Evolutionary conservation across 331 rosid species (phyloP), one percentile per base, ranked within the genome.

Genomic region (Quercus phellos): DNA sequence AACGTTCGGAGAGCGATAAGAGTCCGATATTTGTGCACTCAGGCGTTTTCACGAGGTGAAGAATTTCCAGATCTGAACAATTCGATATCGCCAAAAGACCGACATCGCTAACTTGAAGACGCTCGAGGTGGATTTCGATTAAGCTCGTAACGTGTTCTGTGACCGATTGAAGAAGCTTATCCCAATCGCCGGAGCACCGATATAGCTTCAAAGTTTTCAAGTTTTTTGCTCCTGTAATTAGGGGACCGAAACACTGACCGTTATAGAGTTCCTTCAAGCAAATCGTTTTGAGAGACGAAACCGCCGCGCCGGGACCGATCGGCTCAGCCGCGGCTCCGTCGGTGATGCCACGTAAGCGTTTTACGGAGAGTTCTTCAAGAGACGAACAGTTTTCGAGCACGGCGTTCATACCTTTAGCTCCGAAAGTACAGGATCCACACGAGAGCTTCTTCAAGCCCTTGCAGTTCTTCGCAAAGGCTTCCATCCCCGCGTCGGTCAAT

Each of bases 101-200:
- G 14, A 67, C 29, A 54, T 94, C 97, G 32, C 89, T 90, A 3
- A 95, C 97, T 82, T 91, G 98, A 51, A 91, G 91, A 89, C 92
- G 91, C 81, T 95, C 99, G 2, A 95, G 89, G 80, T 95, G 99
- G 12, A 95, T 78, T 79, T 95, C 99, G 61, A 86, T 87, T 78
- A 95, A 76, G 51, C 87, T 87, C 3, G 87, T 55, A 3, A 77
- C 87, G 51, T 78, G 75, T 18, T 90, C 82, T 0, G 90, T 85
- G 21, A 90, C n/a, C 14, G 81, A 75, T 14, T 86, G 87, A 56
- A 95, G 86, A 17, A 95, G 88, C 68, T 83, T 85, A 60, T 95
- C 99, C 99, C 99, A 95, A 68, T 95, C 99, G 4, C 98, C 99
- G 2, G 97, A 84, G 79, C 99, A 95, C 55, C 97, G 80, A 84